Conservation (phyloP, 2,329 filamentous ascomycete species). For the Monilinia aucupariae region DNA sequence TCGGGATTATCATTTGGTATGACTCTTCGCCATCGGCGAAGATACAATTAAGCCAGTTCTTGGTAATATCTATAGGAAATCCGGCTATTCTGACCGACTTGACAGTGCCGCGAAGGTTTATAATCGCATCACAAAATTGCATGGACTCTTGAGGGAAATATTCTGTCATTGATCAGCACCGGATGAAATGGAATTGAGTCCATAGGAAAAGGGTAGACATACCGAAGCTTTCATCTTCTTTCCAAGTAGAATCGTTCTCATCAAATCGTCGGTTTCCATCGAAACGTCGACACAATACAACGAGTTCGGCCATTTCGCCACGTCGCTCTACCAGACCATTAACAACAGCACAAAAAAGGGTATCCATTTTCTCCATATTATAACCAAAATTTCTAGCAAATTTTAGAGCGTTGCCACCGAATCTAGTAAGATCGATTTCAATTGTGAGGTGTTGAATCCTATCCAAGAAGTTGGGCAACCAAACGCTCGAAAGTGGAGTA, state of each 20-base stretch:
- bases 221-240: neutral
- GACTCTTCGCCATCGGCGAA: constrained; percentile 17
- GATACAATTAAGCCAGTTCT: constrained; percentile 18
- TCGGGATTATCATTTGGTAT: constrained; percentile 1
- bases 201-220: neutral
- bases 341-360: constrained; percentile 18
- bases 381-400: constrained; percentile 19
- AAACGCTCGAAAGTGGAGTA: constrained; percentile 30
- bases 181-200: neutral
- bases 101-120: constrained; percentile 20
- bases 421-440: constrained; percentile 33
- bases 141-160: constrained; percentile 22
- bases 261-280: constrained; percentile 18
- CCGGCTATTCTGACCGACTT: constrained; percentile 23
- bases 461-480: constrained; percentile 26
- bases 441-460: constrained; percentile 31
- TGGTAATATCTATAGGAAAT: constrained; percentile 21
- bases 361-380: constrained; percentile 22
- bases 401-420: constrained; percentile 25
- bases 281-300: constrained; percentile 24
- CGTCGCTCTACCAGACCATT: constrained; percentile 19
- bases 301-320: constrained; percentile 18
- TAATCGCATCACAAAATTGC: constrained; percentile 20
- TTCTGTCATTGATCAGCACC: constrained; percentile 1
- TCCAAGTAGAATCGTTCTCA: constrained; percentile 2